These are phyloP conservation scores for Penicillium decumbens DNA, from an alignment of 2,329 filamentous ascomycete species.

Conservation along the genomic window DNA sequence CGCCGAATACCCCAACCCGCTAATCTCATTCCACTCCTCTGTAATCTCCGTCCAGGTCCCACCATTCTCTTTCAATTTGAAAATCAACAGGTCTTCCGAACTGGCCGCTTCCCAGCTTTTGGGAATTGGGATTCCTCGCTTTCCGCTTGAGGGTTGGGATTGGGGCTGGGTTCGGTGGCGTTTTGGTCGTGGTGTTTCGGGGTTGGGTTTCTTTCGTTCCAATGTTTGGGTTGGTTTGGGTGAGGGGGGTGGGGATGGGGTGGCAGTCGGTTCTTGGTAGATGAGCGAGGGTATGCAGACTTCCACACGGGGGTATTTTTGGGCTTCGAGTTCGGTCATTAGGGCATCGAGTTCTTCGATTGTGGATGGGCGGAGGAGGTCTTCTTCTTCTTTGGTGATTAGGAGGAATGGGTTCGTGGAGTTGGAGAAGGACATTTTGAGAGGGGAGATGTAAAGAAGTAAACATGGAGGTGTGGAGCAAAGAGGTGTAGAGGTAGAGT, in stretches of 20 bases:
- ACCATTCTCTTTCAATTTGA: not conserved
- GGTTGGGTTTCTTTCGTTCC: too few species aligned
- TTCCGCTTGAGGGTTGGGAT: not conserved
- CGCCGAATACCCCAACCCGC: not conserved
- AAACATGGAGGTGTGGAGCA: too few species aligned
- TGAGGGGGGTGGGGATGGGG: too few species aligned
- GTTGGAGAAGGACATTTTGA: too few species aligned
- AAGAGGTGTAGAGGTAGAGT: too few species aligned
- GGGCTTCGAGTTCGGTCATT: not conserved
- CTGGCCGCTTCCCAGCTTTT: not conserved
- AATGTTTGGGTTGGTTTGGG: too few species aligned
- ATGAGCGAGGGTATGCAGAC: not conserved
- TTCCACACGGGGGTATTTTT: not conserved
- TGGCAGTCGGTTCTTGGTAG: not conserved
- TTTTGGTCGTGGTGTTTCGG: not conserved
- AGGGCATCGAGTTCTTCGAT: not conserved
- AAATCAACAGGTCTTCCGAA: not conserved
- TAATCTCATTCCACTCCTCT: not conserved
- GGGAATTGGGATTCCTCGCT: not conserved
- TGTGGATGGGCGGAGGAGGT: not conserved
- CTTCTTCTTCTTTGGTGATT: not conserved
- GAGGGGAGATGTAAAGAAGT: too few species aligned
- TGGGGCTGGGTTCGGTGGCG: not conserved
- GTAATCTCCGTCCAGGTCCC: not conserved
- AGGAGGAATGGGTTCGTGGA: too few species aligned